Conservation (phyloP, 441 rosid species). For the Eutrema salsugineum region DNA sequence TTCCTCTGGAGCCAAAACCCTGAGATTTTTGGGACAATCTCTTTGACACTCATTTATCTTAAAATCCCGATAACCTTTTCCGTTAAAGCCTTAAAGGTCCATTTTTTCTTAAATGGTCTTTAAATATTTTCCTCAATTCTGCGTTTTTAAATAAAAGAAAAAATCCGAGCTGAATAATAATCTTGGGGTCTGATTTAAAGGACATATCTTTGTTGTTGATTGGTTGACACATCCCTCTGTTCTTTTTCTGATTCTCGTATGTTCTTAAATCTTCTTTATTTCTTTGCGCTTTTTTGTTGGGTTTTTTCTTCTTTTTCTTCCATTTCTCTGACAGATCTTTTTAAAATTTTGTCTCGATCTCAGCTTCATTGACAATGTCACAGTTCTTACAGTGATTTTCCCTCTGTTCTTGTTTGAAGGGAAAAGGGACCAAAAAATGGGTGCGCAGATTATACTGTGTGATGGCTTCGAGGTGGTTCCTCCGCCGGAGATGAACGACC, state of each 20-base stretch:
- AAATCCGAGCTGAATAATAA: not conserved
- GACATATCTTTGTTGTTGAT: conserved; percentile 11
- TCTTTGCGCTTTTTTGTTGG: not conserved
- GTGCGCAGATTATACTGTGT: conserved; percentile 15
- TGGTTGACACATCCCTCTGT: not conserved
- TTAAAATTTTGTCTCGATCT: not conserved
- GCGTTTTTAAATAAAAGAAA: not conserved
- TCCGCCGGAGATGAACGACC: conserved; percentile 23
- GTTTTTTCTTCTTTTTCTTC: not conserved
- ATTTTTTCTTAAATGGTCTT: not conserved
- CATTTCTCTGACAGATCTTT: conserved; percentile 3
- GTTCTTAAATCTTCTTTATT: conserved; percentile 4
- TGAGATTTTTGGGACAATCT: conserved; percentile 16
- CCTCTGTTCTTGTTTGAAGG: not conserved
- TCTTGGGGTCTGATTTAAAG: not conserved
- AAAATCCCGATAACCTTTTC: not conserved
- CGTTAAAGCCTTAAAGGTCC: conserved; percentile 1
- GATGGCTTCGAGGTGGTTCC: conserved; percentile 37
- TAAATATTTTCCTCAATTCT: conserved; percentile 10
- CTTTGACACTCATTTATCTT: conserved; percentile 7
- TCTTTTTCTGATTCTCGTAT: conserved; percentile 10
- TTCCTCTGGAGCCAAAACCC: conserved; percentile 29
- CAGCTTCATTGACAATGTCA: conserved; percentile 13
- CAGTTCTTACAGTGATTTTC: conserved; percentile 13
- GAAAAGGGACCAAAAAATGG: conserved; percentile 5